phyloP scores from a whole-genome alignment of 2,329 filamentous ascomycete species.

The Nemania diffusa region DNA sequence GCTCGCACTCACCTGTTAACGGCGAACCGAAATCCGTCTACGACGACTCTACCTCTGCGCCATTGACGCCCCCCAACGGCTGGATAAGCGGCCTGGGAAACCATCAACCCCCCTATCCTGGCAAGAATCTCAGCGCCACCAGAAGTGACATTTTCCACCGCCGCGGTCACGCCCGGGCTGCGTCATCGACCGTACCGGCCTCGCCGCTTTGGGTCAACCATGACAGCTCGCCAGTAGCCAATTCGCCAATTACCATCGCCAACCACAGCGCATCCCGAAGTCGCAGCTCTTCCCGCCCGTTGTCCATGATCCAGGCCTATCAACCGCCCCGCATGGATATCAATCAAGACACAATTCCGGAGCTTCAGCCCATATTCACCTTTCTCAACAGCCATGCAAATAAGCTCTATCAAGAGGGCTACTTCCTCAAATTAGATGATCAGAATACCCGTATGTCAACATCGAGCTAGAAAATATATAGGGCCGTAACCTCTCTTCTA shows the following conservation, averaged over 20 bases:
- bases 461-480: not conserved
- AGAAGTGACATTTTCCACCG: slow-evolving; percentile 43
- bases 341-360: slow-evolving; percentile 84
- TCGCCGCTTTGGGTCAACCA: slow-evolving; percentile 46
- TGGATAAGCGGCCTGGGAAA: slow-evolving; percentile 31
- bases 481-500: slow-evolving; percentile 15
- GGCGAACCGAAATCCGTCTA: slow-evolving; percentile 51
- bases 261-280: slow-evolving; percentile 50
- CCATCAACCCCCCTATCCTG: slow-evolving; percentile 28
- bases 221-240: slow-evolving; percentile 57
- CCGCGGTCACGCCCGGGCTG: slow-evolving; percentile 41
- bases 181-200: slow-evolving; percentile 42
- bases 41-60: slow-evolving; percentile 39
- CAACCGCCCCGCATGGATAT: slow-evolving; percentile 88
- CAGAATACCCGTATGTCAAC: slow-evolving; percentile 82
- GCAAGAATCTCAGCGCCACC: slow-evolving; percentile 29
- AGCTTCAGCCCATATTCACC: slow-evolving; percentile 92
- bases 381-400: slow-evolving; percentile 95
- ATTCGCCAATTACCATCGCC: slow-evolving; percentile 51
- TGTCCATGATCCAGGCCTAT: slow-evolving; percentile 88
- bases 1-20: slow-evolving; percentile 53
- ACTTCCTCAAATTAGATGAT: slow-evolving; percentile 96
- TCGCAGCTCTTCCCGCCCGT: slow-evolving; percentile 72
- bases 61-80: slow-evolving; percentile 42
- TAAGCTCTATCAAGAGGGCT: slow-evolving; percentile 97